phyloP scores from a whole-genome alignment of 176 grass and related monocot species.

The Oryza glaberrima region DNA sequence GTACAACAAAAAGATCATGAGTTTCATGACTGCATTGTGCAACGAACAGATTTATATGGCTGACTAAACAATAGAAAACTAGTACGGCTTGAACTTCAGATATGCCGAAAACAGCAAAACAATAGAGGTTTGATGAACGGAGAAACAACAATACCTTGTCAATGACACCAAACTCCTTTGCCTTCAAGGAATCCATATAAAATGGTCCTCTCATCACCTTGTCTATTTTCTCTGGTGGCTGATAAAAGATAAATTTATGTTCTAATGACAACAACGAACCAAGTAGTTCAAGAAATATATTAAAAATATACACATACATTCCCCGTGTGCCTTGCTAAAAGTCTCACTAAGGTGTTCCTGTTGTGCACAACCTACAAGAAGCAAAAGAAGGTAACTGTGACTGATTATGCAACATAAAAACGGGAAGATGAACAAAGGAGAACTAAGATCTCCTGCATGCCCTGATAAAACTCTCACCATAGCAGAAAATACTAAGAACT shows the following conservation, averaged over 20 bases:
- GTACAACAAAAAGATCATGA: not conserved
- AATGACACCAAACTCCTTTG: slow-evolving; percentile 94
- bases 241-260: slow-evolving; percentile 41
- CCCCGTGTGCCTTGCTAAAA: slow-evolving; percentile 88
- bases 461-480: not conserved
- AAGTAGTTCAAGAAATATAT: not conserved
- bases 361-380: slow-evolving; percentile 73
- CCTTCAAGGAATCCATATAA: slow-evolving; percentile 81
- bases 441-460: not conserved
- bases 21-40: not conserved
- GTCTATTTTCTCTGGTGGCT: slow-evolving; percentile 80
- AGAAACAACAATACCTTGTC: slow-evolving; percentile 80
- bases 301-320: slow-evolving; percentile 68
- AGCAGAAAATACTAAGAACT: slow-evolving; percentile 8
- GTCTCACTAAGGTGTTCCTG: slow-evolving; percentile 76
- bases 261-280: slow-evolving; percentile 3
- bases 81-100: not conserved
- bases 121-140: not conserved
- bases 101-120: slow-evolving; percentile 28
- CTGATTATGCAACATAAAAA: slow-evolving; percentile 14
- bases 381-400: slow-evolving; percentile 20
- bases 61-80: not conserved
- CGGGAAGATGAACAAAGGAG: not conserved
- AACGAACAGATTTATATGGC: not conserved
- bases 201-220: slow-evolving; percentile 70